A percentile compares a stretch with the other conserved stretches of the same genome.
These are phyloP conservation scores for Amylocarpus encephaloides DNA, from an alignment of 2,329 filamentous ascomycete species.

Conservation along the genomic window DNA sequence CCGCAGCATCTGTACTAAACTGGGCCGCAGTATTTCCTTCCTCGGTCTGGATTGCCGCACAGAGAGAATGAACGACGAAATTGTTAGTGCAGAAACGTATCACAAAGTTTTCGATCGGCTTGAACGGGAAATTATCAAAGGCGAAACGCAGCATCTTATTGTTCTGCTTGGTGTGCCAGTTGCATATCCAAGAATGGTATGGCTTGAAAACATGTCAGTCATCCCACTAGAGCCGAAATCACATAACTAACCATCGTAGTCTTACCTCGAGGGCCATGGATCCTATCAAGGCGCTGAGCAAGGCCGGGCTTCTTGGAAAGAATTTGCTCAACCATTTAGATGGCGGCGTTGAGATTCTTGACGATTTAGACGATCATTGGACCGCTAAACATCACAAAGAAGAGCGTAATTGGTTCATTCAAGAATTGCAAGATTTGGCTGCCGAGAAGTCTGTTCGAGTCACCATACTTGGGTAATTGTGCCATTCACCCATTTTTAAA, in stretches of 20 bases:
- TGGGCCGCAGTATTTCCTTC: conserved; percentile 74
- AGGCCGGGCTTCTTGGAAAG: conserved; percentile 70
- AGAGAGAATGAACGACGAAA: conserved; percentile 76
- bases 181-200: conserved; percentile 71
- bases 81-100: conserved; percentile 75
- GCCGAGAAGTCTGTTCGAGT: conserved; percentile 87
- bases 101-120: conserved; percentile 81
- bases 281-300: conserved; percentile 81
- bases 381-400: conserved; percentile 90
- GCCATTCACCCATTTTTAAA: not conserved
- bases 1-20: conserved; percentile 75
- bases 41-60: conserved; percentile 87
- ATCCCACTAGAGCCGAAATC: not conserved
- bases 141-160: conserved; percentile 82
- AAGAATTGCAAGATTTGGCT: conserved; percentile 88
- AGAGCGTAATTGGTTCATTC: conserved; percentile 79
- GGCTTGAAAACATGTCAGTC: conserved; percentile 63
- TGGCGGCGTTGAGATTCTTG: conserved; percentile 30
- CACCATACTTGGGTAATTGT: conserved; percentile 68
- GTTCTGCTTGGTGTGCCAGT: conserved; percentile 81
- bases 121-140: conserved; percentile 73
- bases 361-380: conserved; percentile 95
- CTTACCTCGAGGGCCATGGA: conserved; percentile 4
- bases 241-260: not conserved
- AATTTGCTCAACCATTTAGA: conserved; percentile 67